Base-by-base conservation (phyloP, 352 stramenopile species). In the Phytopythium litorale region DNA sequence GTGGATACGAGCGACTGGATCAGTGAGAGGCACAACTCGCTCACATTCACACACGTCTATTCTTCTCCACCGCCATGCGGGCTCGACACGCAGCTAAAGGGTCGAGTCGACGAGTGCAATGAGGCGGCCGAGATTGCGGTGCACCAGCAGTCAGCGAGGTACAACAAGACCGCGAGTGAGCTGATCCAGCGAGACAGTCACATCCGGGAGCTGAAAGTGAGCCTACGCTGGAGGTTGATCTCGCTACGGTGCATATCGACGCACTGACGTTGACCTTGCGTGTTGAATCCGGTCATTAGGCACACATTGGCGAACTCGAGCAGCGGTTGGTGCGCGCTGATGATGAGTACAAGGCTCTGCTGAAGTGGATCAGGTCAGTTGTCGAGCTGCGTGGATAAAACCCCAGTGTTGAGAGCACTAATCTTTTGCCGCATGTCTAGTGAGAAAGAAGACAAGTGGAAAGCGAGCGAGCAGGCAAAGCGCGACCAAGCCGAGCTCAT, bases 361-460 rank as follows among this genome's bases (percentile, higher is more conserved):
- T 48, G 13, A 38, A 33, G 56, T 61, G 40, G 56, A 61, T 53
- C 28, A 51, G 65, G 67, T 42, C 9, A 25, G n/a, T 53, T 38
- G 18, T 11, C 5, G 4, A 49, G 5, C 32, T 60, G 32, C 57
- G 67, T 50, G 37, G 37, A 16, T 21, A 21, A 8, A 4, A 35
- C 19, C 7, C 25, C 11, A 6, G 43, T 72, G n/a, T 28, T 74
- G 30, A 60, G 58, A 16, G 38, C 25, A 9, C 28, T 68, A 38
- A 12, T 28, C 4, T 25, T 13, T 37, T 32, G 21, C 11, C 9
- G 45, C 4, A 6, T 23, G 11, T 61, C 13, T n/a, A 84, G 78
- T 48, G 76, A 81, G 18, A 71, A 75, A 13, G 68, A 87, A 52
- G 63, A 70, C 11, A 79, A 85, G 37, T 72, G 72, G 59, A 63